Evolutionary conservation across 257 asterid species (phyloP), one percentile per base, ranked within the genome.

Genomic region (Plantago elongata): DNA sequence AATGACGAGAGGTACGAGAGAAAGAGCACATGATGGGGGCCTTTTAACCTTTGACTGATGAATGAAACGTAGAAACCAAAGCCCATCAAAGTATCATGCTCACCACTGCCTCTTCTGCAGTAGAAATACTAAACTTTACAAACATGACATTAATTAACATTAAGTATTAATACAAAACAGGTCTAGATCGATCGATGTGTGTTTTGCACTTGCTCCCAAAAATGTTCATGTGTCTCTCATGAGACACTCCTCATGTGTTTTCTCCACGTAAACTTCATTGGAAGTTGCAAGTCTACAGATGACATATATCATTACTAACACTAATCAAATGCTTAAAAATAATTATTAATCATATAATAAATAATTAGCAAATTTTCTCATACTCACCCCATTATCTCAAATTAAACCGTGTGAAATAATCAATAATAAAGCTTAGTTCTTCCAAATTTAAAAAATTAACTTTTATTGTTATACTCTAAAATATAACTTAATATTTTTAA

Each of bases 1-100:
- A 37, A 15, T 6, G 12, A 74, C 60, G 90, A 79, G 88, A 64
- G 89, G 77, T 84, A 81, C 87, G 81, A 87, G 89, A 63, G 70
- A 42, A 71, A 44, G 43, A 78, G 89, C 92, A 83, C 88, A 77
- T 78, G 92, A 67, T 16, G 69, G 60, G 13, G 70, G 67, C 63
- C 51, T 66, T 64, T 69, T 56, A 50, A 73, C 71, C 69, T 77
- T 88, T 84, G 94, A 88, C 89, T 72, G 78, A 61, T 52, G 13
- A 11, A 17, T 16, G 11, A 42, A 74, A 74, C 78, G 81, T 77
- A 37, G 82, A 76, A 79, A 76, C 81, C 85, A 71, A 81, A 77
- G 84, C 83, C 81, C 78, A 71, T 67, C 80, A 45, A 74, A 74
- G 69, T 70, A 58, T 62, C 72, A 71, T 74, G 76, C 77, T 67